Evolutionary conservation across 176 grass and related monocot species (phyloP).

Genomic region (sorghum (Sorghum bicolor)): DNA sequence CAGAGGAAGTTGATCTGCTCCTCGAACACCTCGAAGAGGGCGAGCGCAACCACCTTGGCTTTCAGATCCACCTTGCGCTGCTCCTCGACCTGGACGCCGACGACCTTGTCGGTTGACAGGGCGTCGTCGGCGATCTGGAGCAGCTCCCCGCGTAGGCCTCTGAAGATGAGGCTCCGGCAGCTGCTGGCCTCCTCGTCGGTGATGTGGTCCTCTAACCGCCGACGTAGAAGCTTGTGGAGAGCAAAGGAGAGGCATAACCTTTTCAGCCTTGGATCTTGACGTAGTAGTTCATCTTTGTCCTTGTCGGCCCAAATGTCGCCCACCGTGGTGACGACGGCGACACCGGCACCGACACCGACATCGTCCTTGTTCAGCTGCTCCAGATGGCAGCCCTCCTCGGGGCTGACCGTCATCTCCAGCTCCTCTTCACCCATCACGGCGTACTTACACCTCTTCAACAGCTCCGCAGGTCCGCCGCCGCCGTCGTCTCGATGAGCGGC

Average conservation of each 20-base stretch:
- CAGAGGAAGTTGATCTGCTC: not conserved
- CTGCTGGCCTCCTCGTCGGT: not conserved
- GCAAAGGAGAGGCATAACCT: slow-evolving; percentile 16
- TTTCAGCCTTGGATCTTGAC: not conserved
- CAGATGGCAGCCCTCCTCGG: not conserved
- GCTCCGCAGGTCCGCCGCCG: not conserved
- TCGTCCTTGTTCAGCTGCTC: no score
- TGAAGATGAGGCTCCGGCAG: not conserved
- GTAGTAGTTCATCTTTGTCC: not conserved
- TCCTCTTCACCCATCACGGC: not conserved
- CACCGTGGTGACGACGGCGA: not conserved
- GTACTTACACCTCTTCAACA: not conserved
- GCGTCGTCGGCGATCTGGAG: not conserved
- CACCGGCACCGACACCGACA: no score
- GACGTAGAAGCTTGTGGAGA: slow-evolving; percentile 10
- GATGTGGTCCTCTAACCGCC: not conserved
- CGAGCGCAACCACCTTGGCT: not conserved
- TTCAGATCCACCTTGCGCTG: no score
- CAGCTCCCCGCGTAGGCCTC: not conserved
- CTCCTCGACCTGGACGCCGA: no score
- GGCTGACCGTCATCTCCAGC: not conserved
- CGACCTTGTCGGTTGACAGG: no score
- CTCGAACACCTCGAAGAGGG: not conserved
- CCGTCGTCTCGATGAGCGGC: no score
- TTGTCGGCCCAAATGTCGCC: not conserved